Evolutionary conservation across 345 rosid genomes (phyloP), one percentile per base, ranked within the genome.

Genomic region (Pseudoturritis turrita): DNA sequence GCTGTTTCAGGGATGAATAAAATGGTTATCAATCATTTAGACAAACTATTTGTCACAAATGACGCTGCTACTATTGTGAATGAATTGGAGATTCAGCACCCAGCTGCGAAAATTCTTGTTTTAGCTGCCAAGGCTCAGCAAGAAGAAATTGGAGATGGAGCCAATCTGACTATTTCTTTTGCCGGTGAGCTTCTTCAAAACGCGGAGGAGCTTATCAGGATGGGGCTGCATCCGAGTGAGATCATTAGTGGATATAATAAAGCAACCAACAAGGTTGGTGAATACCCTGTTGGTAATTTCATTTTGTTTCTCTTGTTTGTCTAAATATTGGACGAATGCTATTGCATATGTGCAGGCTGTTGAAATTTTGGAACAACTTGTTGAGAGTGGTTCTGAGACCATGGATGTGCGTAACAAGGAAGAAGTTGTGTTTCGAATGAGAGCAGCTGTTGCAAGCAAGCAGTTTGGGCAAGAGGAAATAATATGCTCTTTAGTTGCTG

Each of bases 71-170:
- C 99, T 12, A 95, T 95, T 36, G 99, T 96, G 37, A 92, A 87
- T 52, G 99, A 96, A 56, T 88, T 96, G 0, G 99, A 96, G 85
- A 89, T 96, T 74, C 99, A 96, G 81, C 99, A 96, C 41, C 99
- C 98, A 0, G 98, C 98, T 3, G 99, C 99, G 10, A 96, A 96
- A 77, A 72, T 96, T 62, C 75, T 96, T 76, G 99, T 96, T 33
- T 62, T 96, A 52, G 99, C 99, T 9, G 95, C 86, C 18, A 96
- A 86, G 82, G 98, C 98, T 6, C 99, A 96, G 72, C 99, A 96
- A 70, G 98, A 92, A 80, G 99, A 96, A 65, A 96, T 96, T 17
- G 98, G 99, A 9, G 99, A 96, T 77, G 99, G 99, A 39, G 97
- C 98, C 6, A 96, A 96, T 74, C 70, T 96, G 82, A 76, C 90